A percentile compares a stretch with the other conserved stretches of the same genome.
Evolutionary conservation across 306 rosid genomes (phyloP).

Genomic region (Comarum palustre): DNA sequence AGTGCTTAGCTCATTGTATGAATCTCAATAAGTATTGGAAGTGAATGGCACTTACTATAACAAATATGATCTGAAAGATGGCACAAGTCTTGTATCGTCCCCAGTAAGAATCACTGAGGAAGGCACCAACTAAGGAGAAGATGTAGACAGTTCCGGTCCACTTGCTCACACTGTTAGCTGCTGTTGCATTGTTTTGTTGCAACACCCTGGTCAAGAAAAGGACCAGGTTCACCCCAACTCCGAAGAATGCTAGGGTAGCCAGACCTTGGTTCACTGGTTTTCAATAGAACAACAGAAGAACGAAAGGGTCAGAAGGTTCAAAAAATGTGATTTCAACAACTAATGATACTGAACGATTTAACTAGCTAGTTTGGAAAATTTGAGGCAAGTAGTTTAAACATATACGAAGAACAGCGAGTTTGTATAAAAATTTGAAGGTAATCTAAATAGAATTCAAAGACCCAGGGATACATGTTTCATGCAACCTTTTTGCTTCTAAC

Average conservation of each 20-base stretch:
- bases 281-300: slow-evolving; percentile 22
- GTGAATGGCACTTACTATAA: slow-evolving; percentile 49
- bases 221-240: slow-evolving; percentile 91
- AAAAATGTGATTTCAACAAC: neutral
- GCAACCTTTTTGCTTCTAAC: neutral
- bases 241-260: slow-evolving; percentile 89
- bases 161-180: slow-evolving; percentile 91
- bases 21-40: neutral
- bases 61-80: slow-evolving; percentile 79
- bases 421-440: neutral
- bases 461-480: no score
- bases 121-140: slow-evolving; percentile 97
- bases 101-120: slow-evolving; percentile 94
- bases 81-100: slow-evolving; percentile 92
- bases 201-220: slow-evolving; percentile 79
- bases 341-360: neutral
- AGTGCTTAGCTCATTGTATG: no score
- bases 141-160: slow-evolving; percentile 96
- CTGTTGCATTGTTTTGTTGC: slow-evolving; percentile 75
- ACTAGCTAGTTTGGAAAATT: neutral
- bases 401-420: neutral
- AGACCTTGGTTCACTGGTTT: slow-evolving; percentile 85
- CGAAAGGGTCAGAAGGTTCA: slow-evolving; percentile 24
- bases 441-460: no score
- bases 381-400: neutral